Evolutionary conservation across 179 eudicot genomes (phyloP).

Genomic region (Corrigiola litoralis): DNA sequence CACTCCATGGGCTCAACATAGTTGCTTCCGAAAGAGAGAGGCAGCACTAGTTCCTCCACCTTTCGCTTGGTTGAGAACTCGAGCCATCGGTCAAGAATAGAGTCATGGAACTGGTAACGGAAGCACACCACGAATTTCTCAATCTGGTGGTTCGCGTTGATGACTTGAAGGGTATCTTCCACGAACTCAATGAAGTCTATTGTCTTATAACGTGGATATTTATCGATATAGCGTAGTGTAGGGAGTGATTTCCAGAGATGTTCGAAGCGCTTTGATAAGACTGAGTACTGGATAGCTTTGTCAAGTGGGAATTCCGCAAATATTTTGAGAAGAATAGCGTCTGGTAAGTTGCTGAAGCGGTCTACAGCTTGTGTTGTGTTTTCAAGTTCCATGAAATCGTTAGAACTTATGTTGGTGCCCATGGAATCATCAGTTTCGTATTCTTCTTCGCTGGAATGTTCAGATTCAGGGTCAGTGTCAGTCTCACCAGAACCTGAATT

Average conservation of each 20-base stretch:
- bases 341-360: constrained; percentile 17
- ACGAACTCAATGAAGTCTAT: background rate
- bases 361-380: constrained; percentile 6
- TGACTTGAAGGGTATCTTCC: background rate
- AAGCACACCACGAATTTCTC: background rate
- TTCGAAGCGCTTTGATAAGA: constrained; percentile 9
- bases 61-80: background rate
- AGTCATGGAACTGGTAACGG: background rate
- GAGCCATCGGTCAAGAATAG: background rate
- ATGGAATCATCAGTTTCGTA: too few species aligned
- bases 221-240: background rate
- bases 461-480: too few species aligned
- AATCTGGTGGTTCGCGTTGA: background rate
- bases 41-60: background rate
- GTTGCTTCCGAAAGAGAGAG: background rate
- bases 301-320: constrained; percentile 3
- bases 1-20: background rate
- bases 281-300: background rate
- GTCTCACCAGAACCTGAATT: too few species aligned
- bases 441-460: too few species aligned
- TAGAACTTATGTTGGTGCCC: too few species aligned
- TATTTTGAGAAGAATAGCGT: constrained; percentile 1
- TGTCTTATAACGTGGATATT: background rate
- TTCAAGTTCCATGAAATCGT: too few species aligned
- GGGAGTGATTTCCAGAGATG: background rate